Percentiles rank a stretch among this genome's conserved stretches.
Conservation (phyloP, 345 rosid species). For the Eucalyptus paniculata region DNA sequence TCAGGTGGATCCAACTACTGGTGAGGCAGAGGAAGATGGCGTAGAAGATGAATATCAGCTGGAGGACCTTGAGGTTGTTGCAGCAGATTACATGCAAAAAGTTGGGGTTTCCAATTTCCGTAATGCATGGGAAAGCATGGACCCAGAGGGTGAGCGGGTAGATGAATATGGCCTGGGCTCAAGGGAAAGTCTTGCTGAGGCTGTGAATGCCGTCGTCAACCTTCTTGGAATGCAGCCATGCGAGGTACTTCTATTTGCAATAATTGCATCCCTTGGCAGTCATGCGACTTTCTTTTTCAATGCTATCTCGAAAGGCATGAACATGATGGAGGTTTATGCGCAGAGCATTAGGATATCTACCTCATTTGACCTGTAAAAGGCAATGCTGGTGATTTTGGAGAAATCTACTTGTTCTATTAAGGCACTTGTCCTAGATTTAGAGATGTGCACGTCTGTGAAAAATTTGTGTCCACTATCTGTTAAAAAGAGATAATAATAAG, state of each 20-base stretch:
- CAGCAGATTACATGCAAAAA: conserved; percentile 86
- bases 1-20: conserved; percentile 87
- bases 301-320: not conserved
- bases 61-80: conserved; percentile 90
- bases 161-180: conserved; percentile 97
- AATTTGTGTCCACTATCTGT: not conserved
- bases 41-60: conserved; percentile 97
- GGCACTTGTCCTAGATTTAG: not conserved
- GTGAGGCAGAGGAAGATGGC: conserved; percentile 92
- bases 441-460: not conserved
- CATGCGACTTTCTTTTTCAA: not conserved
- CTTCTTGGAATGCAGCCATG: conserved; percentile 99
- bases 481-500: not conserved
- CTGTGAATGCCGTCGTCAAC: conserved; percentile 69
- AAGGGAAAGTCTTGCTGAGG: conserved; percentile 82
- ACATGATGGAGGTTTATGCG: not conserved
- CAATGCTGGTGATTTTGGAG: not conserved
- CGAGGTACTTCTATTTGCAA: conserved; percentile 32
- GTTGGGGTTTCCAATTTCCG: conserved; percentile 89
- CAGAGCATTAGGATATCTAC: not conserved
- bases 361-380: not conserved
- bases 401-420: not conserved
- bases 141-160: conserved; percentile 63
- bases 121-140: conserved; percentile 94
- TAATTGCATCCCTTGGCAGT: not conserved